Percentiles rank a stretch among this genome's conserved stretches.
Evolutionary conservation across 306 rosid genomes (phyloP).

Genomic region (Castanea sativa): DNA sequence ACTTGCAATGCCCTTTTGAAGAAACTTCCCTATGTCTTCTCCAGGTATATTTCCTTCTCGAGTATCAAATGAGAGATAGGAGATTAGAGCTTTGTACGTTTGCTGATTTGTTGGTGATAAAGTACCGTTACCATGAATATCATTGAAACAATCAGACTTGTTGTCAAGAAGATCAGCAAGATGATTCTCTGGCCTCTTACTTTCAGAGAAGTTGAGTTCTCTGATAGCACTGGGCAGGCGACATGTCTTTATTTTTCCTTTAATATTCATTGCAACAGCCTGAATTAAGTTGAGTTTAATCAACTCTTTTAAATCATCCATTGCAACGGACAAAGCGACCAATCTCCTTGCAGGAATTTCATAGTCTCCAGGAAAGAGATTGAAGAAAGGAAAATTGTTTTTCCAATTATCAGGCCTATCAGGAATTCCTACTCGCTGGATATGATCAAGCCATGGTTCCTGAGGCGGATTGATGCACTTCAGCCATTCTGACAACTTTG

Average conservation of each 20-base stretch:
- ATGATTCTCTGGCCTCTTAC: too few species aligned
- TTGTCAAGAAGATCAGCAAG: too few species aligned
- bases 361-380: constrained; percentile 2
- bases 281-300: constrained; percentile 7
- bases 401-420: too few species aligned
- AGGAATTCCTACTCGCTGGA: too few species aligned
- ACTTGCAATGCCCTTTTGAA: constrained; percentile 12
- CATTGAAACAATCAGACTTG: too few species aligned
- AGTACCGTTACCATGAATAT: too few species aligned
- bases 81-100: too few species aligned
- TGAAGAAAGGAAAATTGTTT: not conserved
- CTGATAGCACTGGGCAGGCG: not conserved
- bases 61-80: not conserved
- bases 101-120: too few species aligned
- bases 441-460: constrained; percentile 1
- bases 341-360: constrained; percentile 24
- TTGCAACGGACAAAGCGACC: not conserved
- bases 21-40: constrained; percentile 24
- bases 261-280: constrained; percentile 5
- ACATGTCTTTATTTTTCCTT: constrained; percentile 12
- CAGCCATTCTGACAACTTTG: not conserved
- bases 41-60: constrained; percentile 31
- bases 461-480: not conserved
- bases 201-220: too few species aligned
- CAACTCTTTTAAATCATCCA: not conserved